phyloP scores from a whole-genome alignment of 371 early-diverging fungal species.

The Chytridium lagenaria region DNA sequence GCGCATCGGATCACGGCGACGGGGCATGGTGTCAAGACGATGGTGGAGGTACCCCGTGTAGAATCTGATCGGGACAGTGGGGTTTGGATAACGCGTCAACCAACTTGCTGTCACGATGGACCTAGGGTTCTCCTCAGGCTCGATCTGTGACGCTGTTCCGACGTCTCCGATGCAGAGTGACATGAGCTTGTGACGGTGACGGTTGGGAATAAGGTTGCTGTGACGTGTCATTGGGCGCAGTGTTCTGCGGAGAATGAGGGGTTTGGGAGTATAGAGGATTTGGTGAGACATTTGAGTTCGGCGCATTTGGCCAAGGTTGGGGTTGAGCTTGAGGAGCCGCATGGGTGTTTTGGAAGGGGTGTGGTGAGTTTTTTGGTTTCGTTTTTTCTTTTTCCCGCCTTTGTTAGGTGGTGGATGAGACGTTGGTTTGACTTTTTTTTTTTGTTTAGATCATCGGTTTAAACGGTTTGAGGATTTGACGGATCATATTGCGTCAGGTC shows the following conservation, averaged over 20 bases:
- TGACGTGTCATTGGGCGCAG: slow-evolving; percentile 19
- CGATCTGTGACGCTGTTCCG: no score
- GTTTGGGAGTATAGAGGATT: slow-evolving; percentile 37
- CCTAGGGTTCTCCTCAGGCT: no score
- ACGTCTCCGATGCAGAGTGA: no score
- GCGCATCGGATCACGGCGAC: slow-evolving; percentile 52
- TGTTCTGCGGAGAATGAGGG: background rate
- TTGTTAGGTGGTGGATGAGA: no score
- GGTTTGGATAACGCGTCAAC: no score
- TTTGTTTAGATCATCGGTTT: slow-evolving; percentile 45
- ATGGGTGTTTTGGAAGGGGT: slow-evolving; percentile 70
- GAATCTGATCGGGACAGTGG: no score
- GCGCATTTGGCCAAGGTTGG: slow-evolving; percentile 58
- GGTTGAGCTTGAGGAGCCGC: slow-evolving; percentile 26
- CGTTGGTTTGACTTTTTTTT: background rate
- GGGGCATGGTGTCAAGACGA: no score
- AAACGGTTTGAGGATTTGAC: slow-evolving; percentile 71
- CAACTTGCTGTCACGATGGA: no score
- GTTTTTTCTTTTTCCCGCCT: background rate
- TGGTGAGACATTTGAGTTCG: slow-evolving; percentile 70
- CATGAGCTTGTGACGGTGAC: no score
- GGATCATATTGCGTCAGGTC: slow-evolving; percentile 74
- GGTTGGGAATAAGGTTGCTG: slow-evolving; percentile 3
- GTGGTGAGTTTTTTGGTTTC: slow-evolving; percentile 40
- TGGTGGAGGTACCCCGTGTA: no score